Conservation (phyloP, 2,329 filamentous ascomycete genomes). For the Fusarium udum region DNA sequence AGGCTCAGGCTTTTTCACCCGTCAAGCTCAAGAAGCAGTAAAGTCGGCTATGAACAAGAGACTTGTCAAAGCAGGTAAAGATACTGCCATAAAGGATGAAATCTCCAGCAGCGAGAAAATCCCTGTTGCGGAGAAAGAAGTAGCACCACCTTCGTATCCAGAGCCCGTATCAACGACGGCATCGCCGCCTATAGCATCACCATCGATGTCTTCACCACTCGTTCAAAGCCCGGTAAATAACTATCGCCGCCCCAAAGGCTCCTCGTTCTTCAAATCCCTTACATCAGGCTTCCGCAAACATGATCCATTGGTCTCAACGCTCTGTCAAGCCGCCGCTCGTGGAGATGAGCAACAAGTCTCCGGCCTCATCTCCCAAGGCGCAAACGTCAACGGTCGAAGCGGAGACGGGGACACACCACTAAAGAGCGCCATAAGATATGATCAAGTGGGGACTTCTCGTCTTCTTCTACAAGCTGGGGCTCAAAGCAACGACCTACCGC, state of each 20-base stretch:
- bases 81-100: neutral
- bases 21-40: neutral
- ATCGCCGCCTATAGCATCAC: neutral
- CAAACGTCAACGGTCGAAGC: constrained; percentile 5
- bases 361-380: neutral
- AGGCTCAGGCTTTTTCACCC: neutral
- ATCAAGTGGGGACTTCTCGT: neutral
- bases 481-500: neutral
- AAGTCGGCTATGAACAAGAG: neutral
- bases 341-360: constrained; percentile 3
- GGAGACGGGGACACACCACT: constrained; percentile 8
- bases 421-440: neutral
- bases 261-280: neutral
- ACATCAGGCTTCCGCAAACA: constrained; percentile 3
- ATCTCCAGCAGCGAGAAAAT: neutral
- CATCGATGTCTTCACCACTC: neutral
- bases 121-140: neutral
- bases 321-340: neutral
- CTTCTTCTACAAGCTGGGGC: constrained; percentile 1
- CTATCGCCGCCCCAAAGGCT: neutral
- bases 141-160: neutral
- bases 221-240: neutral
- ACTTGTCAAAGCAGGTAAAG: neutral
- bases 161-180: fast-evolving
- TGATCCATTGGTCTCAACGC: neutral